Conservation (phyloP, 768 basidiomycete genomes). For the Serendipita sp. region DNA sequence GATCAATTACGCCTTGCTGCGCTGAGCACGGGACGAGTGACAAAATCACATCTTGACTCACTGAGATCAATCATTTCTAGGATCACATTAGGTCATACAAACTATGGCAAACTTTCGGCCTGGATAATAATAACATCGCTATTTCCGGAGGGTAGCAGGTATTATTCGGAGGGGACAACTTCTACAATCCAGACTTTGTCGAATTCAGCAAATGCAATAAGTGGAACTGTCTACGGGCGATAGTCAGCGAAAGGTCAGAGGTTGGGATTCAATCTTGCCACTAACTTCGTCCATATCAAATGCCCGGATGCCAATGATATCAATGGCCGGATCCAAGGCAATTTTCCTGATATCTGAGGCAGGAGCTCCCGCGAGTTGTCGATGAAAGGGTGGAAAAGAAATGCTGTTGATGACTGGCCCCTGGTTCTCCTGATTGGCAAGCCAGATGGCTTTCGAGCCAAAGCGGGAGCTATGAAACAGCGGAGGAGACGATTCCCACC, state of each 20-base stretch:
- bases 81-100: too few species aligned
- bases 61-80: too few species aligned
- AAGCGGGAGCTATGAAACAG: background rate
- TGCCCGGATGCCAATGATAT: background rate
- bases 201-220: background rate
- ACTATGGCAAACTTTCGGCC: too few species aligned
- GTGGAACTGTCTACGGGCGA: background rate
- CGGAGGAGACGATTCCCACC: background rate
- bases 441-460: conserved; percentile 3
- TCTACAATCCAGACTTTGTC: conserved; percentile 1
- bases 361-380: background rate
- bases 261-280: too few species aligned
- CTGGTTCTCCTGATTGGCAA: background rate
- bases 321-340: background rate
- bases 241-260: background rate
- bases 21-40: too few species aligned
- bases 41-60: too few species aligned
- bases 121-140: too few species aligned
- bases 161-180: too few species aligned
- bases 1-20: too few species aligned
- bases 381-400: background rate
- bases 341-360: background rate
- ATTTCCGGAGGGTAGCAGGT: too few species aligned
- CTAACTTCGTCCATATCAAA: conserved; percentile 4
- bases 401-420: background rate